Percentiles rank a stretch among this genome's conserved stretches.
Evolutionary conservation across 192 early-diverging fungal genomes (phyloP).

Genomic region (Gonapodya sp.): DNA sequence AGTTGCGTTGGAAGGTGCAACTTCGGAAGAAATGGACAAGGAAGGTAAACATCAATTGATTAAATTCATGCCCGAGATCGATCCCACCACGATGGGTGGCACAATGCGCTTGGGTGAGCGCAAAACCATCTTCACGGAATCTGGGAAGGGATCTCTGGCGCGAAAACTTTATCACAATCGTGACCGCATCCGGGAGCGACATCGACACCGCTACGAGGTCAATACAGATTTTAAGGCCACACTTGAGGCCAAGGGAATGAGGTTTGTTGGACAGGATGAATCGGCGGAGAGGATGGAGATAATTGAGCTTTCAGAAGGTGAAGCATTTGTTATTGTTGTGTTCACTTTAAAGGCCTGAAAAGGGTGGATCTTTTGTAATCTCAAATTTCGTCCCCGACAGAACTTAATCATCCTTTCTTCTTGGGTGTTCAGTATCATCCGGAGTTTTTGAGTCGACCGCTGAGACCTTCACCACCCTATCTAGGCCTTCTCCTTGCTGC

Average conservation of each 20-base stretch:
- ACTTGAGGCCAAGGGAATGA: constrained; percentile 71
- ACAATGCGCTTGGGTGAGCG: constrained; percentile 93
- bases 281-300: constrained; percentile 98
- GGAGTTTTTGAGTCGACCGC: constrained; percentile 90
- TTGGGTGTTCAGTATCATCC: constrained; percentile 95
- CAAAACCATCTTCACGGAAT: constrained; percentile 52
- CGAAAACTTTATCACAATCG: constrained; percentile 11
- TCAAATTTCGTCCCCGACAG: constrained; percentile 88
- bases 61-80: constrained; percentile 97
- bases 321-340: not conserved
- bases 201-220: constrained; percentile 97
- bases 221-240: constrained; percentile 72
- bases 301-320: constrained; percentile 45
- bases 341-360: not conserved
- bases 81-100: constrained; percentile 81
- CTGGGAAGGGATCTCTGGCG: not conserved
- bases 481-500: constrained; percentile 86
- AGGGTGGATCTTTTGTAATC: not conserved
- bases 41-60: constrained; percentile 68
- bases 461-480: constrained; percentile 86
- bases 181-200: constrained; percentile 36
- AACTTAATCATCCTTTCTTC: constrained; percentile 75
- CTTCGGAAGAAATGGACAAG: constrained; percentile 77
- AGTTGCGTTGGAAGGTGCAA: constrained; percentile 36
- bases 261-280: constrained; percentile 89